phyloP scores from a whole-genome alignment of 2,329 filamentous ascomycete species.

The Diaporthe australafricana region DNA sequence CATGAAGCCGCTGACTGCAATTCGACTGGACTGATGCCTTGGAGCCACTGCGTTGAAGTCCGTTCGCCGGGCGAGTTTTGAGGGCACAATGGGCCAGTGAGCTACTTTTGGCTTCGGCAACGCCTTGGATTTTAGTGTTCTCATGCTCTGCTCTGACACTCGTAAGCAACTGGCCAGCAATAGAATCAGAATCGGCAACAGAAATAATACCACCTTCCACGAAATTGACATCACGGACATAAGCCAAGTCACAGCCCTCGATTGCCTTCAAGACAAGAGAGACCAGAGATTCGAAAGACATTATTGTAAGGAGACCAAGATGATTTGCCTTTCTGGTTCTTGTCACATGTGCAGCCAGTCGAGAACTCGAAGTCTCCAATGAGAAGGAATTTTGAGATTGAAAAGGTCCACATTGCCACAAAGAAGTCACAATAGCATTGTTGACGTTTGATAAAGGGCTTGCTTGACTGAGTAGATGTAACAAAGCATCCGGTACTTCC shows the following conservation, averaged over 20 bases:
- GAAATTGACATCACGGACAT: neutral
- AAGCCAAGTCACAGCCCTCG: neutral
- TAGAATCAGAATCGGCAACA: neutral
- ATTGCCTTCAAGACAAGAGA: neutral
- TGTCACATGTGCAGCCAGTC: too few species aligned
- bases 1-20: slow-evolving; percentile 14
- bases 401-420: neutral
- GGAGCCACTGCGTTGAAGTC: neutral
- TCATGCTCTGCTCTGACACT: neutral
- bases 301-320: neutral
- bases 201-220: neutral
- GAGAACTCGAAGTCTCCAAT: neutral
- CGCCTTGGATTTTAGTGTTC: neutral
- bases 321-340: neutral
- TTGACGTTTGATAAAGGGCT: neutral
- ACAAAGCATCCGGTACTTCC: neutral
- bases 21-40: neutral
- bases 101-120: neutral
- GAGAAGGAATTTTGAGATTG: neutral
- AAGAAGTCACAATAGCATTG: neutral
- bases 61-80: neutral
- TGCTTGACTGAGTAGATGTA: neutral
- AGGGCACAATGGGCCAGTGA: neutral
- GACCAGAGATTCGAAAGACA: slow-evolving; percentile 7
- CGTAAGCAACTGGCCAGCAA: neutral